Percentiles rank a stretch among this genome's conserved stretches.
These are phyloP conservation scores for Zhuliangozyma parablackwelliae DNA, from an alignment of 1,139 yeast species.

Conservation along the genomic window DNA sequence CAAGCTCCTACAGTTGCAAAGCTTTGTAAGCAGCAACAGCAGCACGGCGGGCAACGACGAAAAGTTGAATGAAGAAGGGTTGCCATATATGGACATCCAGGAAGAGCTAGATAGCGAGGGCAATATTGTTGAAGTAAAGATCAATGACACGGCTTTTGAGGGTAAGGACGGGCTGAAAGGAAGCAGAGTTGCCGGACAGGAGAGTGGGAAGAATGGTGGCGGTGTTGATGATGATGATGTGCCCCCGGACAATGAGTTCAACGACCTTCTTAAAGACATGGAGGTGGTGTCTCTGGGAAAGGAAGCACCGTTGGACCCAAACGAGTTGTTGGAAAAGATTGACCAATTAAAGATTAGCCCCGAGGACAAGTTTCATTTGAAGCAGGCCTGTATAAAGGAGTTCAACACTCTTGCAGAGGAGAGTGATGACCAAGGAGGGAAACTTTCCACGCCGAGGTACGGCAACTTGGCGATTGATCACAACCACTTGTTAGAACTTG, in stretches of 20 bases:
- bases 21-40: slow-evolving; percentile 8
- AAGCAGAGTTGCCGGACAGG: not conserved
- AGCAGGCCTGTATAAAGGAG: slow-evolving; percentile 19
- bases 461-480: slow-evolving; percentile 15
- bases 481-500: slow-evolving; percentile 34
- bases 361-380: slow-evolving; percentile 49
- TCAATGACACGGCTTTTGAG: slow-evolving; percentile 16
- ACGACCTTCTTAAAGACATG: slow-evolving; percentile 48
- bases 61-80: slow-evolving; percentile 35
- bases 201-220: too few species aligned
- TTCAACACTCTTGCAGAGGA: slow-evolving; percentile 8
- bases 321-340: slow-evolving; percentile 22
- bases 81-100: slow-evolving; percentile 72
- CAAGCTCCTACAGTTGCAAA: slow-evolving; percentile 25
- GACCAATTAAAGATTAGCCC: slow-evolving; percentile 40
- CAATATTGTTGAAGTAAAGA: slow-evolving; percentile 44
- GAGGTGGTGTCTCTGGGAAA: slow-evolving; percentile 22
- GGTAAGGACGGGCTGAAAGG: too few species aligned
- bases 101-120: slow-evolving; percentile 85
- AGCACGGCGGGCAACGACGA: slow-evolving; percentile 6
- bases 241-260: slow-evolving; percentile 26
- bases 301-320: slow-evolving; percentile 12
- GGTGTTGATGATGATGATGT: not conserved
- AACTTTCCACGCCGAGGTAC: not conserved
- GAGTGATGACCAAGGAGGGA: slow-evolving; percentile 4